A percentile compares a stretch with the other conserved stretches of the same genome.
These are phyloP conservation scores for Pseudogymnoascus sp. DNA, from an alignment of 2,329 filamentous ascomycete species.

Conservation along the genomic window DNA sequence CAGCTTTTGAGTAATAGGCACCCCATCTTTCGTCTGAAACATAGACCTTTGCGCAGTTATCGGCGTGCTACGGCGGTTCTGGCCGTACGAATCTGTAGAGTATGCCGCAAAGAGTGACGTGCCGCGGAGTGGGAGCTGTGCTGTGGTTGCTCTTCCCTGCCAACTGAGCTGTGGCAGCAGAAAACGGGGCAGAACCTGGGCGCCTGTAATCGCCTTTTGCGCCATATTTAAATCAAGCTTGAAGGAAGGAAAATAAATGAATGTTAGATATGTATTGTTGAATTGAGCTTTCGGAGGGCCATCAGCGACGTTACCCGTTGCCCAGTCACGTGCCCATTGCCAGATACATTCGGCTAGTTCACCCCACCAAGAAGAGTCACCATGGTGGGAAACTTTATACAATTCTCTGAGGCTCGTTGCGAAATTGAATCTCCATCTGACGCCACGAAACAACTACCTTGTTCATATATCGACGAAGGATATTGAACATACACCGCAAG, in stretches of 20 bases:
- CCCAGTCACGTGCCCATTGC: not conserved
- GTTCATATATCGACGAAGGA: constrained; percentile 6
- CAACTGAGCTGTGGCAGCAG: constrained; percentile 27
- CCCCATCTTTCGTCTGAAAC: not conserved
- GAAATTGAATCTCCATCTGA: not conserved
- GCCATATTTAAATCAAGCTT: constrained; percentile 19
- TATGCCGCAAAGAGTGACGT: constrained; percentile 3
- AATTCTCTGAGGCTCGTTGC: constrained; percentile 8
- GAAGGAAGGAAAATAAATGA: constrained; percentile 6
- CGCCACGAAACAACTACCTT: not conserved
- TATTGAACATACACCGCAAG: constrained; percentile 3
- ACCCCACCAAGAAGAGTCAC: constrained; percentile 9
- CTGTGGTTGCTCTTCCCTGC: constrained; percentile 18
- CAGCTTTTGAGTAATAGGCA: constrained; percentile 9
- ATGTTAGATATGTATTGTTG: not conserved
- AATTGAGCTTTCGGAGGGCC: not conserved
- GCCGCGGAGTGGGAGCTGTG: constrained; percentile 9
- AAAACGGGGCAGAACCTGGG: constrained; percentile 24
- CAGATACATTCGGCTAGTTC: constrained; percentile 7
- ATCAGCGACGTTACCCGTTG: constrained; percentile 3
- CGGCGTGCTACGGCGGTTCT: not conserved
- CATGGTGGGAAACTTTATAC: constrained; percentile 8
- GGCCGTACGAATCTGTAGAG: not conserved
- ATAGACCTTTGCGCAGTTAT: not conserved
- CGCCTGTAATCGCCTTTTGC: constrained; percentile 17